Conservation (phyloP, 108 stramenopile species). For the Mediolabrus comicus region DNA sequence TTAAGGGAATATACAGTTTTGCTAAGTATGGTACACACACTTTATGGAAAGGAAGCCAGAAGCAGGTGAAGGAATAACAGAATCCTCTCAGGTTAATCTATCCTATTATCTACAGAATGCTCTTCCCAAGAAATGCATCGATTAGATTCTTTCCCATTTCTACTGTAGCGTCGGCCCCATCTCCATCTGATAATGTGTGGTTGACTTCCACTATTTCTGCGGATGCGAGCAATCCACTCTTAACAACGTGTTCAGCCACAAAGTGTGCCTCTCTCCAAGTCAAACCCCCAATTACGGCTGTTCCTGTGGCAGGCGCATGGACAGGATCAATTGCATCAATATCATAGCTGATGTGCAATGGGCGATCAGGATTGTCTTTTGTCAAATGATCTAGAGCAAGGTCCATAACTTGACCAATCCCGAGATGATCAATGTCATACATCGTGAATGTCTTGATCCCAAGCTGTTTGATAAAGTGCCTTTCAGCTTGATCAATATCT, state of each 20-base stretch:
- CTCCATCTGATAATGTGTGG: slow-evolving; percentile 75
- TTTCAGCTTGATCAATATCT: slow-evolving; percentile 93
- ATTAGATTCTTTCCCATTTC: slow-evolving; percentile 82
- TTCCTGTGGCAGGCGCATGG: slow-evolving; percentile 97
- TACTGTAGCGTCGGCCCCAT: slow-evolving; percentile 82
- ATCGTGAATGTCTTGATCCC: slow-evolving; percentile 90
- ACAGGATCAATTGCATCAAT: slow-evolving; percentile 98
- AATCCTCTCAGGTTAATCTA: not conserved
- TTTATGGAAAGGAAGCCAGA: too few species aligned
- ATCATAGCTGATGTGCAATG: slow-evolving; percentile 91
- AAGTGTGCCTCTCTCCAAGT: slow-evolving; percentile 98
- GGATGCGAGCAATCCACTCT: slow-evolving; percentile 89
- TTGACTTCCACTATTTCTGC: slow-evolving; percentile 99
- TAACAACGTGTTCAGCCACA: slow-evolving; percentile 89
- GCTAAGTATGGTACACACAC: not conserved
- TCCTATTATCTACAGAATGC: slow-evolving; percentile 21
- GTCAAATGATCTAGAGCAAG: slow-evolving; percentile 86
- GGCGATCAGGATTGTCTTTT: slow-evolving; percentile 65
- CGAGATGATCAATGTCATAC: slow-evolving; percentile 96
- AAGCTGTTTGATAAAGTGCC: slow-evolving; percentile 69
- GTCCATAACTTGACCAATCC: slow-evolving; percentile 98
- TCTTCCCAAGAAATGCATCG: slow-evolving; percentile 41
- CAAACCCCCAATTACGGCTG: slow-evolving; percentile 95
- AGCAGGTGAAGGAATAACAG: too few species aligned
- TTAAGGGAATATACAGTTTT: not conserved